Conservation (phyloP, 1,284 basidiomycete species). For the Wallemia mellicola region DNA sequence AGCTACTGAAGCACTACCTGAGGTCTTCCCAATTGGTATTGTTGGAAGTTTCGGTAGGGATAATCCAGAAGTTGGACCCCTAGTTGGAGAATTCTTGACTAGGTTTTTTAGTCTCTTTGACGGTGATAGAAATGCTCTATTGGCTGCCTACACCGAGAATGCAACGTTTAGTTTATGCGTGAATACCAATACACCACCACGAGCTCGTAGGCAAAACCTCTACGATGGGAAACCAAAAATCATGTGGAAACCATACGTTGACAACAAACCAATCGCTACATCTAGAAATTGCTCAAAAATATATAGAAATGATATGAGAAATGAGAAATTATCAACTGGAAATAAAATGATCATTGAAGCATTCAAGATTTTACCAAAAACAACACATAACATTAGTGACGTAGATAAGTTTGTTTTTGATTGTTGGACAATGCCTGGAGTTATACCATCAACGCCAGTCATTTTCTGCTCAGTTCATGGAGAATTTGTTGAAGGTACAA, state of each 20-base stretch:
- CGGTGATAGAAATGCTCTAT: neutral
- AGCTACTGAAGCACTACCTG: neutral
- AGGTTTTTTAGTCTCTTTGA: neutral
- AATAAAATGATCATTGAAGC: neutral
- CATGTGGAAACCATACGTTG: neutral
- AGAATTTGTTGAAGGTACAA: neutral
- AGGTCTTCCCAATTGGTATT: neutral
- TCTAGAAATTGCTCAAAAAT: neutral
- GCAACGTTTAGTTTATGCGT: neutral
- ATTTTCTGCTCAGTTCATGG: neutral
- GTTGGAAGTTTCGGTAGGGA: neutral
- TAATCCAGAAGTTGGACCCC: neutral
- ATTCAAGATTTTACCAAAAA: neutral
- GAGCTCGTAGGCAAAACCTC: neutral
- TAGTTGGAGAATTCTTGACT: neutral
- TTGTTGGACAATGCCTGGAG: neutral
- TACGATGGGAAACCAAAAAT: neutral
- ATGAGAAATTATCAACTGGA: neutral
- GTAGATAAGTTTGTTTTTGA: neutral
- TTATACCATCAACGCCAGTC: neutral
- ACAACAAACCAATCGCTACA: neutral
- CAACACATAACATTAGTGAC: neutral
- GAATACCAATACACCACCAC: neutral
- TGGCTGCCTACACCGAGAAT: neutral
- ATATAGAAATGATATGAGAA: neutral